Conservation (phyloP, 164 flowering plant species). For the Vitis riparia region DNA sequence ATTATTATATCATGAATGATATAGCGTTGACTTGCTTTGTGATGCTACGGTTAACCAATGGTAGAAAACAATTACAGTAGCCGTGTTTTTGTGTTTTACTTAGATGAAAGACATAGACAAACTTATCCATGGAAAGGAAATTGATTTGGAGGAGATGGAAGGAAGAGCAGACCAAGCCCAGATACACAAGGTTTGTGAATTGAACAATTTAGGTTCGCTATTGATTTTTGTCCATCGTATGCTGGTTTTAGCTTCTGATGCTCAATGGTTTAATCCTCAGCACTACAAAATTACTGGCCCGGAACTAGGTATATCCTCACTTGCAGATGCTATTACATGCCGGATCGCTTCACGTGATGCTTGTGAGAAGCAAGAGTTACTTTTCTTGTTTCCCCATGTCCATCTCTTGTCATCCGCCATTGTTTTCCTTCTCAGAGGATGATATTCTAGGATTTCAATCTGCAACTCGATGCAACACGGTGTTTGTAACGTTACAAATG, state of each 20-base stretch:
- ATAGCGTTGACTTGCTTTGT: not conserved
- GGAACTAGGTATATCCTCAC: conserved; percentile 72
- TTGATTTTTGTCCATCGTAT: not conserved
- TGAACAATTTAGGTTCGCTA: not conserved
- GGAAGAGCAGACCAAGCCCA: conserved; percentile 66
- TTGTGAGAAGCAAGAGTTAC: conserved; percentile 30
- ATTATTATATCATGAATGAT: not conserved
- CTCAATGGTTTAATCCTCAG: conserved; percentile 36
- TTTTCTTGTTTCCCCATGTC: not conserved
- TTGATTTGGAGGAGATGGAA: conserved; percentile 73
- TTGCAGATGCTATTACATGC: conserved; percentile 84
- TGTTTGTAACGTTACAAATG: too few species aligned
- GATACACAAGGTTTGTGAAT: conserved; percentile 69
- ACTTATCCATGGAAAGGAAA: conserved; percentile 69
- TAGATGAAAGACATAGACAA: conserved; percentile 65
- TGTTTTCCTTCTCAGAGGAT: not conserved
- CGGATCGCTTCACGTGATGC: conserved; percentile 89
- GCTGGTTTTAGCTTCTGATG: not conserved
- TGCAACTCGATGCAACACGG: too few species aligned
- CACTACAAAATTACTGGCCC: conserved; percentile 73
- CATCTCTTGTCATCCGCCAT: not conserved
- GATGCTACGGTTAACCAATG: not conserved
- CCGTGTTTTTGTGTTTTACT: not conserved
- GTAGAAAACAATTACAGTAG: not conserved
- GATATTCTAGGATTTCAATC: too few species aligned